Base-by-base conservation (phyloP, 2,329 filamentous ascomycete species). In the Diaporthe sp. region DNA sequence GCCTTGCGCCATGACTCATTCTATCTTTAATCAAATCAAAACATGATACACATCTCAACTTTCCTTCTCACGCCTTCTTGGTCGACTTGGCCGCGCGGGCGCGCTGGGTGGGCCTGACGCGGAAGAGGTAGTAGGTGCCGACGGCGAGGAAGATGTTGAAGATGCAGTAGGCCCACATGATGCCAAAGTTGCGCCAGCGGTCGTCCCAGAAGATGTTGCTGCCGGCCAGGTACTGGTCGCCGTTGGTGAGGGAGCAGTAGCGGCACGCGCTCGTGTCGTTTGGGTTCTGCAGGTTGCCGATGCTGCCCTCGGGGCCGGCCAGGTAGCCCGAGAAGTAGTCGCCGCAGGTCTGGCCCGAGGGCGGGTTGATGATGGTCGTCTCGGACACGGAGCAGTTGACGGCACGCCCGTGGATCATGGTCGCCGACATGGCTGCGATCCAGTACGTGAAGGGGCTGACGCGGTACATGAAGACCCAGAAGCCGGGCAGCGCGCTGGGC, bases 381-480 rank as follows among this genome's bases (percentile, higher is more conserved):
- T 96, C 94, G 10, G 82, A 80, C 0, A 83, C 75, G 0, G 88
- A 84, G 80, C 92, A 94, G 0, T 79, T 77, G 25, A 94, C 87
- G 0, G 80, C 57, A 2, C 91, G 85, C 19, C 83, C 87, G 70
- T 91, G 88, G 2, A 95, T 85, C 81, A 93, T 89, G 0, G 92
- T 94, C 1, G 91, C 87, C 2, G 94, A 87, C 82, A 95, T 92
- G 15, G 91, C 93, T 1, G 88, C 87, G 75, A 95, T 91, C 87
- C 88, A 91, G 82, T 94, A 94, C 0, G 91, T 94, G 75, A 94
- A 92, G 0, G 92, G 92, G 0, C 89, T 91, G 15, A 91, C 86
- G 37, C 90, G 88, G 82, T 94, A 94, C 93, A 95, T 95, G 85
- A 94, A 95, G 76, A 91, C 91, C 93, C 93, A 95, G 85, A 95